Percentiles rank a stretch among this genome's conserved stretches.
These are phyloP conservation scores for Flaveria ramosissima DNA, from an alignment of 129 eudicot genomes.

Conservation along the genomic window DNA sequence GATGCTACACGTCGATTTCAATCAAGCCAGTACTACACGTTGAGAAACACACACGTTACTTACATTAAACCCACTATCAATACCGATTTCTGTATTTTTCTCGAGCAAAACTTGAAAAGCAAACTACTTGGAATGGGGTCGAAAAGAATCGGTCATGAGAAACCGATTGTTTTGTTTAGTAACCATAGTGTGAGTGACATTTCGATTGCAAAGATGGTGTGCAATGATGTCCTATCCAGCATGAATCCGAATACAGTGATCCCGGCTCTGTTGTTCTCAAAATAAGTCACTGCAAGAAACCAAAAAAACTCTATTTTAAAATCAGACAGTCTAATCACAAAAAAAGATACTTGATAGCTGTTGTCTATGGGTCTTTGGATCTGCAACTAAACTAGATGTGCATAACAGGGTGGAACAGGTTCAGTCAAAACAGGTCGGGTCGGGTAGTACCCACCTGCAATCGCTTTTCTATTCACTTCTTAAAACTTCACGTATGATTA, in stretches of 20 bases:
- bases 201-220: conserved; percentile 64
- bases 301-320: not conserved
- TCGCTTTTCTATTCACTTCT: not conserved
- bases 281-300: conserved; percentile 75
- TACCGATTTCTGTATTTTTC: not conserved
- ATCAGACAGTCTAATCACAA: not conserved
- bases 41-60: too few species aligned
- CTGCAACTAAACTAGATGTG: not conserved
- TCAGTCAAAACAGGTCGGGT: not conserved
- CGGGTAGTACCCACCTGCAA: not conserved
- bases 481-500: not conserved
- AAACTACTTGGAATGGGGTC: not conserved
- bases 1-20: not conserved
- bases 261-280: conserved; percentile 88
- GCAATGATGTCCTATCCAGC: conserved; percentile 79
- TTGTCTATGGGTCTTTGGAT: not conserved
- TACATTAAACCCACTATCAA: too few species aligned
- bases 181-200: conserved; percentile 84
- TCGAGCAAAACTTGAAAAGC: not conserved
- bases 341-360: not conserved
- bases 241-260: conserved; percentile 85
- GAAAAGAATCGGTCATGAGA: conserved; percentile 36
- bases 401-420: not conserved
- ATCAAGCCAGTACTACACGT: too few species aligned
- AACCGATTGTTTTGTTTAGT: conserved; percentile 72